Evolutionary conservation across 495 filamentous ascomycete genomes (phyloP), one percentile per base, ranked within the genome.

Genomic region (Aspergillus avenaceus): DNA sequence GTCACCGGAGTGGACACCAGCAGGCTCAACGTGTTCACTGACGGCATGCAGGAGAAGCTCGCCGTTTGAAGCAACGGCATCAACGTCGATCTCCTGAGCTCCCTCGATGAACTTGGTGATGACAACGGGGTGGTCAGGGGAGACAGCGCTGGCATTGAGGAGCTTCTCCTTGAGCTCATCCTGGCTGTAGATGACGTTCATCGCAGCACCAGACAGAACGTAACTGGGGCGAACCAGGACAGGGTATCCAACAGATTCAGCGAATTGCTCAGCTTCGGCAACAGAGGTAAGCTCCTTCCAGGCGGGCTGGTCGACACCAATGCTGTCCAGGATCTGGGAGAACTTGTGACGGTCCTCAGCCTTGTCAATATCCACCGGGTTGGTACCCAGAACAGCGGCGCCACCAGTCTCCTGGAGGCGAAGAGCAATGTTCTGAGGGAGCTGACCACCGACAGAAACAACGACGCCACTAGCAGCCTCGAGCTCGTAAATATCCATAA

Each of bases 311-410:
- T 98, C 93, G 38, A 98, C 90, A 34, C 83, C 84, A 52, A 97
- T 95, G 52, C 88, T 85, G 66, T 98, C 93, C 27, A 98, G 76
- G 69, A 98, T 97, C 58, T 90, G 90, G 6, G 92, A 97, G 76
- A 98, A 98, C 73, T 98, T 97, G 78, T 96, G 96, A 18, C 93
- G 85, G 67, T 98, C 97, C 71, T 98, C 93, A 12, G 93, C 93
- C 25, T 82, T 88, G 59, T 98, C 93, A 62, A 98, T 98, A 92
- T 97, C 96, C 65, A 97, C 91, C 24, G 93, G 93, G 0, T 92
- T 96, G 2, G 93, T 98, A 55, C 93, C 93, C 0, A 96, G 76
- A 19, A 98, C 85, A 68, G 89, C 90, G 58, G 96, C 88, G 34
- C 95, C 93, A n/a, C 91, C 75, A 29, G 34, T 38, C 34, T 91